Evolutionary conservation across 352 stramenopile genomes (phyloP).

Genomic region (Globisporangium cystogenes): DNA sequence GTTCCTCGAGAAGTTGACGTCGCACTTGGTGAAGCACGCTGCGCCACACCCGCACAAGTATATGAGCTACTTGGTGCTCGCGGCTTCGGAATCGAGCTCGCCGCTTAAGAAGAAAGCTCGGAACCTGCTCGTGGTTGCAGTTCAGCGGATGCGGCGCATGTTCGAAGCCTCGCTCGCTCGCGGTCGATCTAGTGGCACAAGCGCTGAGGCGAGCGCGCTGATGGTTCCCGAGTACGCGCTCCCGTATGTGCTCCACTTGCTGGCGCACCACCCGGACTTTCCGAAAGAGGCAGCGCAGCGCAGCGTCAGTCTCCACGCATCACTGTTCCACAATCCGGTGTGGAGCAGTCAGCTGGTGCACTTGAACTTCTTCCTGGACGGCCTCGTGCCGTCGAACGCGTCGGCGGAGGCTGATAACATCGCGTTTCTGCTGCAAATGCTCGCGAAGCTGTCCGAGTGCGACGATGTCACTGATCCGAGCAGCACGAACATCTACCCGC

Average conservation of each 20-base stretch:
- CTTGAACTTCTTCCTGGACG: slow-evolving; percentile 70
- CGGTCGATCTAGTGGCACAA: slow-evolving; percentile 1
- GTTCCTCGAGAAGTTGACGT: slow-evolving; percentile 74
- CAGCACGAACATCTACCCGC: slow-evolving; percentile 44
- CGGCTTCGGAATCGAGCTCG: slow-evolving; percentile 41
- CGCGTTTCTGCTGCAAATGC: slow-evolving; percentile 78
- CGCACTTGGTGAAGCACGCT: slow-evolving; percentile 59
- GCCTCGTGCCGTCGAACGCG: slow-evolving; percentile 45
- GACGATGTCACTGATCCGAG: slow-evolving; percentile 46
- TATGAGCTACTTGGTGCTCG: slow-evolving; percentile 65
- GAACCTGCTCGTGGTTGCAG: slow-evolving; percentile 38
- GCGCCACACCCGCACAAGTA: slow-evolving; percentile 76
- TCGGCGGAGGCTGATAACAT: slow-evolving; percentile 69
- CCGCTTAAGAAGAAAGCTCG: slow-evolving; percentile 52
- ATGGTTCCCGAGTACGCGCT: slow-evolving; percentile 83
- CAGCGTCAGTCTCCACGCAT: slow-evolving; percentile 20
- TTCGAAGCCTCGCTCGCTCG: slow-evolving; percentile 51
- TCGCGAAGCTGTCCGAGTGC: slow-evolving; percentile 69
- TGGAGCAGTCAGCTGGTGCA: slow-evolving; percentile 59
- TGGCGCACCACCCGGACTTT: slow-evolving; percentile 74
- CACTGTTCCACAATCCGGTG: slow-evolving; percentile 23
- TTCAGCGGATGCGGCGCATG: slow-evolving; percentile 72
- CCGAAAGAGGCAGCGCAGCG: slow-evolving; percentile 30
- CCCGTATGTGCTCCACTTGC: slow-evolving; percentile 77
- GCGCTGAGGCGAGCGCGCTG: slow-evolving; percentile 25